phyloP scores from a whole-genome alignment of 441 rosid species.

The Iberis amara region DNA sequence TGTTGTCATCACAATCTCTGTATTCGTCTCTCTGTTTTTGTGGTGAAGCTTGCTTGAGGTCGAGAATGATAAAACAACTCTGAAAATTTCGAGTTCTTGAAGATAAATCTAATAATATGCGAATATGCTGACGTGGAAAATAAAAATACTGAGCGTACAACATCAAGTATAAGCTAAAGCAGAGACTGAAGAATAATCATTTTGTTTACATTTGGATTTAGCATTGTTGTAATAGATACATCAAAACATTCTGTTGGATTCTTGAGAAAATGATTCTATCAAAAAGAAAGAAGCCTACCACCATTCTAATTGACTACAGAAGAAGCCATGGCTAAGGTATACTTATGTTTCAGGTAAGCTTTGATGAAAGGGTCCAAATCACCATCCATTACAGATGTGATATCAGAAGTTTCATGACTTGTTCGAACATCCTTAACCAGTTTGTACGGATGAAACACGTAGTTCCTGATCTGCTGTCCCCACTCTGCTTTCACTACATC shows the following conservation, averaged over 20 bases:
- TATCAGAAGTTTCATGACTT: conserved; percentile 68
- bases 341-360: conserved; percentile 81
- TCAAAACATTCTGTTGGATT: not conserved
- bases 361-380: conserved; percentile 81
- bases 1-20: conserved; percentile 23
- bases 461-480: conserved; percentile 93
- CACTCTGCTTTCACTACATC: conserved; percentile 94
- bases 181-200: not conserved
- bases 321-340: conserved; percentile 42
- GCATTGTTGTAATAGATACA: too few relatives aligned
- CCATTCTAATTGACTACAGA: conserved; percentile 23
- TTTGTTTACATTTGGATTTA: too few relatives aligned
- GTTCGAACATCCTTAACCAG: conserved; percentile 87
- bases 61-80: conserved; percentile 1
- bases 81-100: not conserved
- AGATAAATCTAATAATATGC: conserved; percentile 9
- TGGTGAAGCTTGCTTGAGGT: conserved; percentile 18
- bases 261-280: conserved; percentile 11
- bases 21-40: conserved; percentile 7
- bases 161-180: too few relatives aligned
- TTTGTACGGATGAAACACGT: conserved; percentile 94
- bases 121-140: conserved; percentile 22
- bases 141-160: not conserved
- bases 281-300: conserved; percentile 13
- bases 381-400: conserved; percentile 88